A percentile compares a stretch with the other conserved stretches of the same genome.
These are phyloP conservation scores for Diospyros kaki DNA, from an alignment of 148 eudicot species.

Conservation along the genomic window DNA sequence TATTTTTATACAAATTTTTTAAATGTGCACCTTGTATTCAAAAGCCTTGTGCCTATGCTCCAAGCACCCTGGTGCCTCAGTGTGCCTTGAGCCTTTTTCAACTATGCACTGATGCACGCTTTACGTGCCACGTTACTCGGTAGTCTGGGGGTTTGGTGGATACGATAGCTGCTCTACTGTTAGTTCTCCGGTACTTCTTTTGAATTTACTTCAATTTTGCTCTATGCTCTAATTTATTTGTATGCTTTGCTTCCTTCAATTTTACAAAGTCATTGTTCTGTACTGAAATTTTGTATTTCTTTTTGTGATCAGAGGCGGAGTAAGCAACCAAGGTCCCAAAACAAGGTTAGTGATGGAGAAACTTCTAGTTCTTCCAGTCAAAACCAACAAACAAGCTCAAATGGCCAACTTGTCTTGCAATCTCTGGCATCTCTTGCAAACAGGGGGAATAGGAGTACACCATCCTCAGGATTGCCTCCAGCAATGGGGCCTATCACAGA, in stretches of 20 bases:
- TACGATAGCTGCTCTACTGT: neutral
- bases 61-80: too few relatives aligned
- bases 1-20: too few relatives aligned
- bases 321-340: slow-evolving; percentile 38
- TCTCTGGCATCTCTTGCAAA: slow-evolving; percentile 56
- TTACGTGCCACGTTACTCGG: neutral
- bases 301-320: slow-evolving; percentile 41
- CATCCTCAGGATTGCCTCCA: slow-evolving; percentile 26
- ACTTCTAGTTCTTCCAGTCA: slow-evolving; percentile 32
- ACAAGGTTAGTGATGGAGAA: slow-evolving; percentile 33
- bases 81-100: too few relatives aligned
- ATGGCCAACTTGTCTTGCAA: slow-evolving; percentile 61
- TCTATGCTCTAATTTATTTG: neutral
- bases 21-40: too few relatives aligned
- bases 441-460: slow-evolving; percentile 21
- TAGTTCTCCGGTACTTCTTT: neutral
- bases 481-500: slow-evolving; percentile 21
- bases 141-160: neutral
- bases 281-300: neutral
- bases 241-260: neutral
- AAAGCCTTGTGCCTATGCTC: too few relatives aligned
- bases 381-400: slow-evolving; percentile 34
- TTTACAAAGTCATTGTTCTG: slow-evolving; percentile 4
- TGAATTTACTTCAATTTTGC: neutral
- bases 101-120: too few relatives aligned